These are phyloP conservation scores for Tetrapyrgos nigripes DNA, from an alignment of 1,284 basidiomycete genomes.

Conservation along the genomic window DNA sequence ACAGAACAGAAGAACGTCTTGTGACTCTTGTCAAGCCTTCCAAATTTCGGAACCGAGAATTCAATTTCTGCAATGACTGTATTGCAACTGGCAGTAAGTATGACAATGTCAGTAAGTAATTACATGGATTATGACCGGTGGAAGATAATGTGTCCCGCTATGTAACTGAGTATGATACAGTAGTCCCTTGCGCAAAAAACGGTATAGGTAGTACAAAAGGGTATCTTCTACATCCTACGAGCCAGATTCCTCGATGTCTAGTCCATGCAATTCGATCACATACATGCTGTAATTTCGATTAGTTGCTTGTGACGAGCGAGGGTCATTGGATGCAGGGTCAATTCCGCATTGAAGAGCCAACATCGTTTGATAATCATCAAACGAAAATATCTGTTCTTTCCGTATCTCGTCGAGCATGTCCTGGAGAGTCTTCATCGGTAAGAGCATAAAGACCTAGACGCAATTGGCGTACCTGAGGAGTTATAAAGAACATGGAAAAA, in stretches of 20 bases:
- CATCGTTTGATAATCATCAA: conserved; percentile 93
- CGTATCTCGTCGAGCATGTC: conserved; percentile 78
- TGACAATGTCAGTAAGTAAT: too few species aligned
- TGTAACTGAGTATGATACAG: too few species aligned
- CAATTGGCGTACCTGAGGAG: conserved; percentile 68
- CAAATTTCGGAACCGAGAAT: too few species aligned
- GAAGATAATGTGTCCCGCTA: too few species aligned
- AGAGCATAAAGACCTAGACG: conserved; percentile 1
- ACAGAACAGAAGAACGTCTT: background rate
- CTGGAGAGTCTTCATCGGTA: conserved; percentile 44
- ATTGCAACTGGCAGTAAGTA: too few species aligned
- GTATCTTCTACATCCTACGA: background rate
- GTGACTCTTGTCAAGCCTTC: background rate
- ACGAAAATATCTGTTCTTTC: conserved; percentile 70
- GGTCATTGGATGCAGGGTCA: conserved; percentile 60
- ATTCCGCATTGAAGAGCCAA: conserved; percentile 88
- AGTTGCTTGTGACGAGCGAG: conserved; percentile 54
- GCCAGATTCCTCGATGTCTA: conserved; percentile 67
- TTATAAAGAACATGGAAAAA: conserved; percentile 78
- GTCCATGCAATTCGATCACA: conserved; percentile 80
- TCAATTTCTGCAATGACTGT: too few species aligned
- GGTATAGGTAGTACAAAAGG: background rate
- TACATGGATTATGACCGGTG: too few species aligned
- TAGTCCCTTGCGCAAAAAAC: background rate
- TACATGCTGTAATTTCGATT: conserved; percentile 82